Percentiles rank a stretch among this genome's conserved stretches.
Evolutionary conservation across 352 stramenopile species (phyloP).

Genomic region (Phytophthora podocarpi): DNA sequence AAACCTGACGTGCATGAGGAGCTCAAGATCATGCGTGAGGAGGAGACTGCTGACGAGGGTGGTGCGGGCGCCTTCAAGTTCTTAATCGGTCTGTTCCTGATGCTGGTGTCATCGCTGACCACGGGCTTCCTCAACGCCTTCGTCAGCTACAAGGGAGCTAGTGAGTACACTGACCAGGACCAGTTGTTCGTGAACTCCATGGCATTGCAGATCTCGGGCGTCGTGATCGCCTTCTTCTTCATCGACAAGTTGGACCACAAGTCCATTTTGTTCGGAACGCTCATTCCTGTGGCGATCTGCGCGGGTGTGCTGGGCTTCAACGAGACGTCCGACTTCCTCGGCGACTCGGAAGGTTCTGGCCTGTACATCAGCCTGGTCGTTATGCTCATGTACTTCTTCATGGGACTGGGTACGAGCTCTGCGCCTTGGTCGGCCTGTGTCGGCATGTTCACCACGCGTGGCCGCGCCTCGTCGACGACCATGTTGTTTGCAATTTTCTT

Average conservation of each 20-base stretch:
- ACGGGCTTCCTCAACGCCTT: constrained; percentile 67
- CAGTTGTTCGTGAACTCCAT: constrained; percentile 64
- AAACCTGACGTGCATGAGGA: constrained; percentile 74
- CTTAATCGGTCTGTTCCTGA: constrained; percentile 61
- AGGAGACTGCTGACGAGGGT: constrained; percentile 50
- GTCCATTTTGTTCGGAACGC: constrained; percentile 67
- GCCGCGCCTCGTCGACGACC: constrained; percentile 53
- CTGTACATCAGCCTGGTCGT: constrained; percentile 64
- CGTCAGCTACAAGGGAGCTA: constrained; percentile 53
- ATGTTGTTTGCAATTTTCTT: constrained; percentile 69
- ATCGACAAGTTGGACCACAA: constrained; percentile 83
- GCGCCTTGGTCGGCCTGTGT: constrained; percentile 65
- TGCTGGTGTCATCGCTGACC: constrained; percentile 65
- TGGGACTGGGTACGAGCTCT: constrained; percentile 67
- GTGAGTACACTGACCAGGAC: constrained; percentile 50
- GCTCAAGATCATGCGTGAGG: constrained; percentile 69
- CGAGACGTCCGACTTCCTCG: constrained; percentile 51
- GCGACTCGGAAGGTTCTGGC: constrained; percentile 40
- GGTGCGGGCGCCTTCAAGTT: constrained; percentile 65
- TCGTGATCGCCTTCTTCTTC: constrained; percentile 76
- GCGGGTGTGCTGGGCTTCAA: constrained; percentile 64
- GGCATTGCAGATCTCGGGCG: constrained; percentile 58
- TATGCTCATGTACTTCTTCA: constrained; percentile 81
- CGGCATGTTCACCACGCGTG: constrained; percentile 66
- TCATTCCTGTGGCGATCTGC: constrained; percentile 59